Evolutionary conservation across 2,329 filamentous ascomycete species (phyloP), one percentile per base, ranked within the genome.

Genomic region (Leptographium wingfieldii): DNA sequence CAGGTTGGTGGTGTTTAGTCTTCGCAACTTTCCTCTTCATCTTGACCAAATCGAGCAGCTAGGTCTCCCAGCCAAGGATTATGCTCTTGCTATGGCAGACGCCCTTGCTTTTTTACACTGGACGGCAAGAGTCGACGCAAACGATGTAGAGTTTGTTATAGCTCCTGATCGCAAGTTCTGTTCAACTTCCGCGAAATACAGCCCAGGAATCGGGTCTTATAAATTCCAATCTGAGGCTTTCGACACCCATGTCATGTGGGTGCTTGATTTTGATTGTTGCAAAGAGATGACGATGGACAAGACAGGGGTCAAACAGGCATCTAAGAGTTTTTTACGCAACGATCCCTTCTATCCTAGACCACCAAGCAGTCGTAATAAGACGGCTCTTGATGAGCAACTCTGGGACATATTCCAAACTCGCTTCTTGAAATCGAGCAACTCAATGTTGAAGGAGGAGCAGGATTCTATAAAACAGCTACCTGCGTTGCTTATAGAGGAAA

Each of bases 141-240:
- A 76, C 43, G 80, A 81, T 54, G 72, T 84, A 2, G 78, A 84
- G 56, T 83, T 82, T 63, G 80, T 83, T 0, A 72, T 83, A 2
- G 75, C 66, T 9, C 65, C 62, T 1, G 56, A 62, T 25, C 63
- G 66, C 58, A 19, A 9, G n/a, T n/a, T n/a, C n/a, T n/a, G n/a
- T n/a, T 9, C 10, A 29, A 12, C 22, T 22, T 22, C 54, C 11
- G 35, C 22, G n/a, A 6, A 56, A 5, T 4, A 2, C 54, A 10
- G n/a, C 40, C 57, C 56, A 3, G 35, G 56, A 27, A 29, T 61
- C 29, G 60, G 55, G 7, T 19, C 6, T 19, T 46, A 56, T 31
- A 11, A 46, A 2, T 63, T 62, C 11, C 35, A 14, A 3, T 57
- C 55, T 2, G 49, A 6, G 2, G 14, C 60, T 0, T 65, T 77